These are phyloP conservation scores for Paramecium sexaurelia DNA, from an alignment of 73 alveolate species.

Conservation along the genomic window DNA sequence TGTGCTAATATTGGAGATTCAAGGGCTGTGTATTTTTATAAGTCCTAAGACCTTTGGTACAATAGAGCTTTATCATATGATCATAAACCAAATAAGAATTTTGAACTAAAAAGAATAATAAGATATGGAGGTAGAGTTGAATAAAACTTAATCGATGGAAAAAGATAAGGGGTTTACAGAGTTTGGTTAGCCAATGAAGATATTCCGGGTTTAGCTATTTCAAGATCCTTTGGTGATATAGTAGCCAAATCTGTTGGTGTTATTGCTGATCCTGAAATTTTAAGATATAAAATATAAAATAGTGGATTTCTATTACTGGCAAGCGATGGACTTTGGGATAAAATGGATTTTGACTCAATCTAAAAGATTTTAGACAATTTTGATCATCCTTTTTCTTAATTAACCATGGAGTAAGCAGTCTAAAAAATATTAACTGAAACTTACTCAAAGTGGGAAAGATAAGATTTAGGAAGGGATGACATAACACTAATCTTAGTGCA, in stretches of 20 bases:
- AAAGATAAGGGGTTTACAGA: constrained; percentile 62
- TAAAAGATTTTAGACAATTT: not conserved
- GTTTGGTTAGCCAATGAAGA: constrained; percentile 64
- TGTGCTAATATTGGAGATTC: constrained; percentile 75
- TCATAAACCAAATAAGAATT: constrained; percentile 65
- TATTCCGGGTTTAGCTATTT: constrained; percentile 73
- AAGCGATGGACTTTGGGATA: constrained; percentile 74
- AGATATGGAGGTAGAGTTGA: constrained; percentile 68
- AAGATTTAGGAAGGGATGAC: constrained; percentile 5
- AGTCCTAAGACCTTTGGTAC: not conserved
- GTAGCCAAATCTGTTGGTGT: constrained; percentile 71
- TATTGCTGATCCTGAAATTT: constrained; percentile 67
- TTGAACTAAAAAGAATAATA: constrained; percentile 65
- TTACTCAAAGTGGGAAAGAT: not conserved
- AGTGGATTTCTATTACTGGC: constrained; percentile 60
- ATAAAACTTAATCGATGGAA: constrained; percentile 61
- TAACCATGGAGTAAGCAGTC: not conserved
- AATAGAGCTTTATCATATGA: constrained; percentile 59
- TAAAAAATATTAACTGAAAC: not conserved
- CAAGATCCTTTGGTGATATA: constrained; percentile 71
- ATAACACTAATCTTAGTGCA: not conserved
- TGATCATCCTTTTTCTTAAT: not conserved
- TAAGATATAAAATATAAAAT: constrained; percentile 32
- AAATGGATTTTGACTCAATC: constrained; percentile 6
- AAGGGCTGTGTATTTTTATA: constrained; percentile 58